Evolutionary conservation across 768 basidiomycete genomes (phyloP).

Genomic region (Tubosaeta sp.): DNA sequence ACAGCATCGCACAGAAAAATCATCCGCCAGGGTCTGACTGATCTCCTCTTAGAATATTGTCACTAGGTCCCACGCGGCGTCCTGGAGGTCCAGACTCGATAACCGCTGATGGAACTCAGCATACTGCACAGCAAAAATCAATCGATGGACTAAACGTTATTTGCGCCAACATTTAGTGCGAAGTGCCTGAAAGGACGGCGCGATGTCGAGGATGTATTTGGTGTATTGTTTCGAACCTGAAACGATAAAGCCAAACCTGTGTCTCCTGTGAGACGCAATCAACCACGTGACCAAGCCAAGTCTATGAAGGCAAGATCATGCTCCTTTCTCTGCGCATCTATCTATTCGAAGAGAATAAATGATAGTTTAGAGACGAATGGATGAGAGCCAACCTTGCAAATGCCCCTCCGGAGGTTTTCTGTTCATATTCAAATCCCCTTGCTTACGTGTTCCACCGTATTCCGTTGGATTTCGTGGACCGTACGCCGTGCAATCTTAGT

Average conservation of each 20-base stretch:
- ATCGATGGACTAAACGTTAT: constrained; percentile 62
- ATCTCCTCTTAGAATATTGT: constrained; percentile 75
- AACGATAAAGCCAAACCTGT: constrained; percentile 42
- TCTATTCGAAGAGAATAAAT: constrained; percentile 37
- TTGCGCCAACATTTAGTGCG: constrained; percentile 43
- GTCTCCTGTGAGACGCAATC: constrained; percentile 74
- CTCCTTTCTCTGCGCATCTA: constrained; percentile 65
- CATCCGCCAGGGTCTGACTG: constrained; percentile 86
- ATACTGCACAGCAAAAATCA: constrained; percentile 76
- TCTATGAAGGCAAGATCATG: constrained; percentile 83
- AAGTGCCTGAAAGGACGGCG: constrained; percentile 67
- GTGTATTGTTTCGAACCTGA: constrained; percentile 60
- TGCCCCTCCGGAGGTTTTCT: constrained; percentile 67
- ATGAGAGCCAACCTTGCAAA: constrained; percentile 61
- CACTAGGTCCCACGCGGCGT: constrained; percentile 73
- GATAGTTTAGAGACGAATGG: not conserved
- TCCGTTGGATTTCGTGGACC: constrained; percentile 24
- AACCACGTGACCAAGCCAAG: constrained; percentile 71
- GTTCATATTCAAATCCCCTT: constrained; percentile 67
- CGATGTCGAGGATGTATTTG: constrained; percentile 61
- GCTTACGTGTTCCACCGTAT: constrained; percentile 31
- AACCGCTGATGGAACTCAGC: constrained; percentile 77
- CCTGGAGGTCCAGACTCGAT: constrained; percentile 51
- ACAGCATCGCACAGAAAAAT: constrained; percentile 77
- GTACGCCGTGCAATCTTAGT: constrained; percentile 46